Conservation (phyloP, 345 rosid genomes). For the Eutrema yunnanense region DNA sequence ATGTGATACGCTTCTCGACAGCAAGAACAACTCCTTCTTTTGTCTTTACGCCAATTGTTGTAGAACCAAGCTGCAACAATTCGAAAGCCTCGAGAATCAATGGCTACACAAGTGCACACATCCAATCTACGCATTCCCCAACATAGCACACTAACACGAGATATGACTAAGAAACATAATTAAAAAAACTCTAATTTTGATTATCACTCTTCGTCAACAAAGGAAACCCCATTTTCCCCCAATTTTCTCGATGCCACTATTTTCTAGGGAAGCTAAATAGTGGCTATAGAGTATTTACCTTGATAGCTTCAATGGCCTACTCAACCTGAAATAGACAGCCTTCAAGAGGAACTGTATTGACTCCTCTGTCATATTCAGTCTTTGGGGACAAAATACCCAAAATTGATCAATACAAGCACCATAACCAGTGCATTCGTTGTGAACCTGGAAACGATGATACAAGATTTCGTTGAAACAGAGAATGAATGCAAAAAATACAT, state of each 20-base stretch:
- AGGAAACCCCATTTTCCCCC: no score
- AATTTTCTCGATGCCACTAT: no score
- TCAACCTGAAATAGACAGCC: constrained; percentile 89
- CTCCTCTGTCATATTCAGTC: constrained; percentile 96
- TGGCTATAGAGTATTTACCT: constrained; percentile 33
- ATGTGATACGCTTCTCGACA: constrained; percentile 89
- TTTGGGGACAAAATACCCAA: constrained; percentile 29
- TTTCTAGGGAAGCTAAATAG: no score
- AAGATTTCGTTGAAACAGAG: neutral
- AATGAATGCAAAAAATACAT: neutral
- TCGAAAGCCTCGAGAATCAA: no score
- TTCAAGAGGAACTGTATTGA: constrained; percentile 90
- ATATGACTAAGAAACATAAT: neutral
- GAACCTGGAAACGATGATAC: neutral
- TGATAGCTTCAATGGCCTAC: constrained; percentile 92
- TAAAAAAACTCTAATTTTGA: neutral
- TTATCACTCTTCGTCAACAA: no score
- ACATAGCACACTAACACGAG: no score
- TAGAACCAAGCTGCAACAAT: constrained; percentile 64
- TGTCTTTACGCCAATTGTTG: constrained; percentile 67
- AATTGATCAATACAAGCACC: neutral
- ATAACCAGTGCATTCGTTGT: neutral
- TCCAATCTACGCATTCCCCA: no score
- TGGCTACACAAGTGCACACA: no score
- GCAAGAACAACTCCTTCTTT: constrained; percentile 94